Base-by-base conservation (phyloP, 768 basidiomycete genomes). In the Mrakia frigida region DNA sequence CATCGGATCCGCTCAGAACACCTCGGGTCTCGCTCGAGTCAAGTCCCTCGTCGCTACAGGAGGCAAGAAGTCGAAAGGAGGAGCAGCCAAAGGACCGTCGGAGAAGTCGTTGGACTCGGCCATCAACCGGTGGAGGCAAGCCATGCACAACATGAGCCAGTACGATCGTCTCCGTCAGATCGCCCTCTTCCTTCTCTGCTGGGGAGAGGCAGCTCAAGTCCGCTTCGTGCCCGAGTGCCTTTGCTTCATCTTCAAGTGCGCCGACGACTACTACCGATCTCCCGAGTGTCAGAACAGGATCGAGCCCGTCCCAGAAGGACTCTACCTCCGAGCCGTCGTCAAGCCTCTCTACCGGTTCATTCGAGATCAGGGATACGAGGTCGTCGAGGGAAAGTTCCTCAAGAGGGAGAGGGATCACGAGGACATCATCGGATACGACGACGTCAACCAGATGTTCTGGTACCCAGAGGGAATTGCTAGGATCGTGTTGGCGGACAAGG, bases 171-270 rank as follows among this genome's bases (percentile, higher is more conserved):
- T 98, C 73, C 88, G 97, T 43, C 97, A 99, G 84, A 90, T 99
- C 80, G 97, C 97, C 0, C 87, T 99, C 6, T 98, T 91, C 83
- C 88, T 98, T 37, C 88, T 99, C 37, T 92, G 93, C 79, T 99
- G 97, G 97, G 97, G 96, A 74, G 97, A 99, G 84, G 95, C 93
- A 0, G 96, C 97, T 18, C 94, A 98, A 82, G 94, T 98, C 56
- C 90, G 97, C 21, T 98, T 98, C 84, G 88, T 93, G 21, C 96
- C 97, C 3, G 97, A 99, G 83, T 95, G 93, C 81, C 85, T 99
- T 65, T 98, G 94, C 85, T 99, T 98, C 87, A 97, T 99, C 84
- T 99, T 99, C 91, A 99, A 99, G 85, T 98, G 97, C 82, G 97
- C 97, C 21, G 97, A 99, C 82, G 97, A 99, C 85, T 99, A 98